phyloP scores from a whole-genome alignment of 768 basidiomycete genomes.

The Russula sp. region DNA sequence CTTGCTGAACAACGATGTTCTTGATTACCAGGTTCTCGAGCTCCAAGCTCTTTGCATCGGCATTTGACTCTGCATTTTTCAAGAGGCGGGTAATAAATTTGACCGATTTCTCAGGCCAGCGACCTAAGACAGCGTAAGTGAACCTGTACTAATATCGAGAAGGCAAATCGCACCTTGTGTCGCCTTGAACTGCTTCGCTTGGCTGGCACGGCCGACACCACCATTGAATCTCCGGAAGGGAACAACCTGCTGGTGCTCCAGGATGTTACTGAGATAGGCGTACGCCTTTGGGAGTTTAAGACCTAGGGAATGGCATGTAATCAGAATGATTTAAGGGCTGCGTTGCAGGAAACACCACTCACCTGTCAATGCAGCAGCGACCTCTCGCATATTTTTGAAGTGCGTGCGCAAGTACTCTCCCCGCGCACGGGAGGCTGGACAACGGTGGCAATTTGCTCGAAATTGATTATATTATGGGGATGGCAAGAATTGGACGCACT shows the following conservation, averaged over 20 bases:
- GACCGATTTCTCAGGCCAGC: slow-evolving; percentile 99
- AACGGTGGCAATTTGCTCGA: slow-evolving; percentile 15
- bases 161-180: slow-evolving; percentile 74
- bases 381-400: slow-evolving; percentile 99
- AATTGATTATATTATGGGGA: slow-evolving; percentile 26
- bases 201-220: slow-evolving; percentile 90
- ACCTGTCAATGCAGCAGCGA: slow-evolving; percentile 92
- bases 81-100: slow-evolving; percentile 90
- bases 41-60: slow-evolving; percentile 94
- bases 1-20: slow-evolving; percentile 98
- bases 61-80: slow-evolving; percentile 99
- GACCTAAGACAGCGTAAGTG: slow-evolving; percentile 56
- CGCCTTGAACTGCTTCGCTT: slow-evolving; percentile 95
- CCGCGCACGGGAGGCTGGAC: slow-evolving; percentile 79
- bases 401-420: slow-evolving; percentile 98
- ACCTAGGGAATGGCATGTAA: slow-evolving; percentile 48
- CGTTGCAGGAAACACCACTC: slow-evolving; percentile 30
- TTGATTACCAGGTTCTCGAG: slow-evolving; percentile 91
- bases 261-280: slow-evolving; percentile 87
- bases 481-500: slow-evolving; percentile 49
- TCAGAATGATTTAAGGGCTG: neutral
- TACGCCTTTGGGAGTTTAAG: slow-evolving; percentile 94
- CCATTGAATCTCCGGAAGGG: slow-evolving; percentile 96
- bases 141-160: neutral
- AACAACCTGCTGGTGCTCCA: slow-evolving; percentile 95